Evolutionary conservation across 352 stramenopile genomes (phyloP), one percentile per base, ranked within the genome.

Genomic region (Thalassiosira allenii): DNA sequence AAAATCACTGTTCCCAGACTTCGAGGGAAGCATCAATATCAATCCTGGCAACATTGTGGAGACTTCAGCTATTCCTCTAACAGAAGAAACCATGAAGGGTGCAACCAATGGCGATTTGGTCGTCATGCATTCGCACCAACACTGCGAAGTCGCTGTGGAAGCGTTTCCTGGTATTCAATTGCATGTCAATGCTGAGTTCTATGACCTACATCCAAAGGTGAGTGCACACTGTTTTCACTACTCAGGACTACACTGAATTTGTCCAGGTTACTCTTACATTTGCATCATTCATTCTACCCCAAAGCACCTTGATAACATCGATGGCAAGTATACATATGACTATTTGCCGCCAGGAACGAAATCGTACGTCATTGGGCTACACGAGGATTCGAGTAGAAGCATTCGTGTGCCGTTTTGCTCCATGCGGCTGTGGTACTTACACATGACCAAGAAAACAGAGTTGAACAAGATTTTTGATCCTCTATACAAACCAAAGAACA

Each of bases 161-260:
- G 43, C 23, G 2, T 86, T 86, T 27, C 79, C 79, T 62, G 79
- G 79, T 9, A 25, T 11, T 56, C 72, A 86, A 71, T 54, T 86
- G 0, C 79, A 86, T 29, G 68, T 86, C 44, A 86, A 86, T 80
- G 77, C 72, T n/a, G 78, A 86, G 34, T 75, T 56, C 33, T 86
- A 86, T n/a, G 79, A 86, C 54, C 40, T 86, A 23, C 79, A 86
- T 40, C 77, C 57, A n/a, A n/a, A n/a, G n/a, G n/a, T n/a, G n/a
- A n/a, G n/a, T n/a, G n/a, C n/a, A n/a, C n/a, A n/a, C n/a, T n/a
- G n/a, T n/a, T n/a, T n/a, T n/a, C n/a, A 17, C 51, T 59, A 8
- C 51, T 40, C 6, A 12, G 40, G 9, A 47, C 9, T 9, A 17
- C 40, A 47, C 40, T 47, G 9, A 47, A 17, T 17, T 17, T 47